Evolutionary conservation across 2,329 filamentous ascomycete species (phyloP), one percentile per base, ranked within the genome.

Genomic region (Aureobasidium subglaciale): DNA sequence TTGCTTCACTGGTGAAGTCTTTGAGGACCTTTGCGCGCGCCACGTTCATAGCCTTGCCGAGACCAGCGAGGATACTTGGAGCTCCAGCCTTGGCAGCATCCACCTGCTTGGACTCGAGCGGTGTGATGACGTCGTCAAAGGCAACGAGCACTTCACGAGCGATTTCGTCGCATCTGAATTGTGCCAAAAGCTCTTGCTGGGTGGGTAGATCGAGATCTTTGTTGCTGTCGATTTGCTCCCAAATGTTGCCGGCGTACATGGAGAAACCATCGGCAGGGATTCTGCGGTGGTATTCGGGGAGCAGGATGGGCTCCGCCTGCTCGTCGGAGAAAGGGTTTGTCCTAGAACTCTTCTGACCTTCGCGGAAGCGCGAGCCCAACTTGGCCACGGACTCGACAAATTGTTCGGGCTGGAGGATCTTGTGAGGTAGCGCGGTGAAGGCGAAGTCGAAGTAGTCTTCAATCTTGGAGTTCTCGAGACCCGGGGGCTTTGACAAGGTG

Each of bases 381-480:
- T 85, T 88, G 62, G 84, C 80, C 13, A 95, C 87, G 67, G 95
- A 91, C 34, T 81, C 75, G 34, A 86, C 78, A 66, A 99, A 99
- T 70, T 91, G 88, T 22, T 97, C 91, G 3, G 88, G 90, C 68
- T 97, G 92, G 54, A 97, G 80, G 59, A 96, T 90, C 76, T 99
- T 99, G 78, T 99, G 93, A 4, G 93, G 93, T 20, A 99, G 80
- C 0, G 92, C 90, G 45, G 91, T 89, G 67, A 99, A 99, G 55
- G 90, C 91, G 71, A 99, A 97, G 73, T 99, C 93, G 66, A 99
- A 99, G 75, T 97, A 99, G 68, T 99, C 92, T 64, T 93, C 88
- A 61, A 99, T 97, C 56, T 80, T 84, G 18, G 92, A 92, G 62
- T 84, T 84, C 68, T 99, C 93, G 56, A 97, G 79, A 0, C 92